Base-by-base conservation (phyloP, 2,329 filamentous ascomycete species). In the Trichoderma koningiopsis region DNA sequence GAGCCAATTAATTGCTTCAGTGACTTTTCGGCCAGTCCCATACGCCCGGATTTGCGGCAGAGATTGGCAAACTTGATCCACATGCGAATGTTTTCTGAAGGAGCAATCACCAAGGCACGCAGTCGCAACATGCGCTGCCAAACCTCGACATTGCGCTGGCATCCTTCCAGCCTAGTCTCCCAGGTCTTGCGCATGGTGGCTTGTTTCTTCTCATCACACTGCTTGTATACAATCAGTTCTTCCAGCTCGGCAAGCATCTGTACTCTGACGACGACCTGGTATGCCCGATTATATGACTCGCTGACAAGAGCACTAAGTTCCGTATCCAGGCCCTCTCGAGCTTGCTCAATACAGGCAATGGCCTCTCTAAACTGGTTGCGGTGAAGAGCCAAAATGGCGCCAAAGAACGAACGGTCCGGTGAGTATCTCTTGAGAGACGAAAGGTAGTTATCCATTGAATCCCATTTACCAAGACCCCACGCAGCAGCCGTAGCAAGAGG, bases 31-130 rank as follows among this genome's bases (percentile, higher is more conserved):
- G 96, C 96, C 60, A 99, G 87, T 11, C 96, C 95, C 86, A 95
- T 94, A 35, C 96, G 91, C 69, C 93, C 92, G 56, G 95, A 97
- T 80, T 99, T 99, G 75, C 96, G 92, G 80, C 96, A 99, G 6
- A 99, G 88, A 75, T 98, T 99, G 75, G 96, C 93, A 78, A 97
- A 99, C 79, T 99, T 99, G 84, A 99, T 98, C 90, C 94, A 97
- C 94, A 99, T 99, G 76, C 97, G 92, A 85, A 97, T 93, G 76
- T 97, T 97, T 78, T 99, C 94, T 40, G 89, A 89, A 0, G 96
- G 95, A 0, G 91, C 91, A 71, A 98, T 95, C 70, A 99, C 96
- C 63, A 99, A 85, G 24, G 94, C 92, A 70, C 96, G 90, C 37
- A 99, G 90, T 77, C 97, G 96, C 68, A 99, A 89, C 93, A 98